These are phyloP conservation scores for Fusarium papillatum DNA, from an alignment of 2,329 filamentous ascomycete genomes.

Conservation along the genomic window DNA sequence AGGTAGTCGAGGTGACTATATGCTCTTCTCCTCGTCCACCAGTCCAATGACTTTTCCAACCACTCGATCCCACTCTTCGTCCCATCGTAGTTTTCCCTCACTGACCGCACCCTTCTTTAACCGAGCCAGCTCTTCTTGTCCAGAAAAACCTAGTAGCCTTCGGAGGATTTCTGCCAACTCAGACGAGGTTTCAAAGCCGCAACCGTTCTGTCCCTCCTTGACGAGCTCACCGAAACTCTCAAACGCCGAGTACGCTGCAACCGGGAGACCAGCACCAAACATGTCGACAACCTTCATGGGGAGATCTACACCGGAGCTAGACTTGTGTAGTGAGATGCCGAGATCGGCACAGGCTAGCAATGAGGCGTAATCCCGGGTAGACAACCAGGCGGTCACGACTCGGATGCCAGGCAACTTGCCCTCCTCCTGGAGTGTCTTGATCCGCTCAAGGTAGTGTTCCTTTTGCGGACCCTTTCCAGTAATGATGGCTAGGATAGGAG, in stretches of 20 bases:
- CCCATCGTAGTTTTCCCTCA: slow-evolving; percentile 87
- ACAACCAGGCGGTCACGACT: slow-evolving; percentile 88
- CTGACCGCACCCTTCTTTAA: slow-evolving; percentile 78
- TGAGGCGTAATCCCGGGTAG: slow-evolving; percentile 84
- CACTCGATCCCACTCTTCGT: slow-evolving; percentile 91
- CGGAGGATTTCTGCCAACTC: slow-evolving; percentile 75
- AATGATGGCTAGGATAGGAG: slow-evolving; percentile 89
- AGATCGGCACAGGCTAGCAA: slow-evolving; percentile 90
- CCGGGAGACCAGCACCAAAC: slow-evolving; percentile 95
- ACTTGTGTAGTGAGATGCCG: slow-evolving; percentile 92
- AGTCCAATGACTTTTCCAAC: slow-evolving; percentile 79
- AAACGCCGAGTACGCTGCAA: slow-evolving; percentile 88
- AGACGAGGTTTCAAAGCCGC: slow-evolving; percentile 81
- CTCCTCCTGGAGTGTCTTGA: slow-evolving; percentile 70
- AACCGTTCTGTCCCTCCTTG: slow-evolving; percentile 86
- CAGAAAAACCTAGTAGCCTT: slow-evolving; percentile 70
- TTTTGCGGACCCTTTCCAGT: slow-evolving; percentile 95
- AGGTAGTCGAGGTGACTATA: slow-evolving; percentile 12
- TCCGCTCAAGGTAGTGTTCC: slow-evolving; percentile 77
- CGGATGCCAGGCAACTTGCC: slow-evolving; percentile 78
- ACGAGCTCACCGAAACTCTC: slow-evolving; percentile 94
- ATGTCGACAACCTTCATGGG: slow-evolving; percentile 99
- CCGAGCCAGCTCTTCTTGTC: slow-evolving; percentile 65
- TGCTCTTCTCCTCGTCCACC: slow-evolving; percentile 32
- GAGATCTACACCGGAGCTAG: slow-evolving; percentile 93